These are phyloP conservation scores for Terfezia boudieri DNA, from an alignment of 495 filamentous ascomycete species.

Conservation along the genomic window DNA sequence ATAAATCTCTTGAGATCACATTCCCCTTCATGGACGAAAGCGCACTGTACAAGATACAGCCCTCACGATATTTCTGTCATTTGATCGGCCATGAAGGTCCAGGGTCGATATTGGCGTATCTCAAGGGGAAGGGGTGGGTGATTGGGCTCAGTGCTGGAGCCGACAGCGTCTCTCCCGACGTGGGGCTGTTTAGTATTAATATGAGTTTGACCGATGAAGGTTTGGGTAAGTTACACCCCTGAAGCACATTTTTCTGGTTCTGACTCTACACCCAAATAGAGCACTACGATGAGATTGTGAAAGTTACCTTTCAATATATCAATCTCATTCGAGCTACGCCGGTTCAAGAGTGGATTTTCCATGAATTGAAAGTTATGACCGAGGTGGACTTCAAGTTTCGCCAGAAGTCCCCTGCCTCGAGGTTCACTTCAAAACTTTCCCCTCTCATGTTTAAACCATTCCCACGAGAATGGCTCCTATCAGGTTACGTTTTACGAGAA, in stretches of 20 bases:
- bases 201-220: constrained; percentile 75
- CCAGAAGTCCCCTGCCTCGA: constrained; percentile 73
- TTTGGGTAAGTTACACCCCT: constrained; percentile 18
- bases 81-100: constrained; percentile 93
- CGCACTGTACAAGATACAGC: constrained; percentile 55
- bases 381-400: constrained; percentile 89
- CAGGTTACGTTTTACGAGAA: constrained; percentile 44
- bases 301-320: constrained; percentile 85
- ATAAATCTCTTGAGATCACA: constrained; percentile 55
- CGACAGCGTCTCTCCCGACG: constrained; percentile 55
- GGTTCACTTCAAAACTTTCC: constrained; percentile 64
- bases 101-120: constrained; percentile 82
- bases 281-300: constrained; percentile 67
- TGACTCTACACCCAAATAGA: constrained; percentile 24
- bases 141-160: constrained; percentile 66
- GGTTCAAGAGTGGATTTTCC: constrained; percentile 79
- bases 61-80: constrained; percentile 76
- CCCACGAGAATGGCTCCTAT: constrained; percentile 69
- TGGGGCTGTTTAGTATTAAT: constrained; percentile 59
- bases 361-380: constrained; percentile 69
- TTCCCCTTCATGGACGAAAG: constrained; percentile 89
- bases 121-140: constrained; percentile 91
- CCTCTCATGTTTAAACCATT: constrained; percentile 74
- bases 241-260: background rate
- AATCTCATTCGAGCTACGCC: constrained; percentile 59